These are phyloP conservation scores for Ascochyta lentis DNA, from an alignment of 2,329 filamentous ascomycete genomes.

Conservation along the genomic window DNA sequence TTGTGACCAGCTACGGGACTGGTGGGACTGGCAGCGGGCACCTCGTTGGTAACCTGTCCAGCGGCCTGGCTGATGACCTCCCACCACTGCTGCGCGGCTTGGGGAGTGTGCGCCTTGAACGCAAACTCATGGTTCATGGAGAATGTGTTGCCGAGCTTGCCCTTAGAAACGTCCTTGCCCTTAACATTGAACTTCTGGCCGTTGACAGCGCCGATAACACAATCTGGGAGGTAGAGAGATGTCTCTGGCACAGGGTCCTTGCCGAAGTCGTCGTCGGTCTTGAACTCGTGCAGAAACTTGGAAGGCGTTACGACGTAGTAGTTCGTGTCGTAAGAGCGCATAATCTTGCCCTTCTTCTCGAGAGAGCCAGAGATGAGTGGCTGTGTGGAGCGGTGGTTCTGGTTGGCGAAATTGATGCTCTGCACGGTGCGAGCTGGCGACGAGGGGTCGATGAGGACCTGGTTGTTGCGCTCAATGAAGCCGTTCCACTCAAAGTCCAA, in stretches of 20 bases:
- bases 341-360: constrained; percentile 88
- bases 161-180: constrained; percentile 86
- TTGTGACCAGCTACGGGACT: constrained; percentile 41
- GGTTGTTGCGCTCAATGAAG: constrained; percentile 75
- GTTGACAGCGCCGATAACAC: constrained; percentile 72
- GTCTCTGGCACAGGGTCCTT: constrained; percentile 83
- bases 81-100: constrained; percentile 86
- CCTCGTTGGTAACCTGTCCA: constrained; percentile 56
- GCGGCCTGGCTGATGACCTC: constrained; percentile 70
- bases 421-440: constrained; percentile 76
- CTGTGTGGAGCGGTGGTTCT: constrained; percentile 79
- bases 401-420: constrained; percentile 84
- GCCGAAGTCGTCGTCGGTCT: constrained; percentile 79
- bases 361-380: constrained; percentile 86
- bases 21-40: constrained; percentile 46
- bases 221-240: constrained; percentile 91
- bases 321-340: constrained; percentile 77
- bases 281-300: constrained; percentile 94
- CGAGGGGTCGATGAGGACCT: constrained; percentile 78
- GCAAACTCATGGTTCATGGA: constrained; percentile 78
- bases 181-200: constrained; percentile 93
- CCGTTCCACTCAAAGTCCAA: constrained; percentile 90
- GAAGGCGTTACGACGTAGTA: constrained; percentile 92
- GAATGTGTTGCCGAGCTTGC: constrained; percentile 79
- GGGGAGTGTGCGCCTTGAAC: constrained; percentile 85